Conservation (phyloP, 2,329 filamentous ascomycete species). For the Penicillium capsulatum region DNA sequence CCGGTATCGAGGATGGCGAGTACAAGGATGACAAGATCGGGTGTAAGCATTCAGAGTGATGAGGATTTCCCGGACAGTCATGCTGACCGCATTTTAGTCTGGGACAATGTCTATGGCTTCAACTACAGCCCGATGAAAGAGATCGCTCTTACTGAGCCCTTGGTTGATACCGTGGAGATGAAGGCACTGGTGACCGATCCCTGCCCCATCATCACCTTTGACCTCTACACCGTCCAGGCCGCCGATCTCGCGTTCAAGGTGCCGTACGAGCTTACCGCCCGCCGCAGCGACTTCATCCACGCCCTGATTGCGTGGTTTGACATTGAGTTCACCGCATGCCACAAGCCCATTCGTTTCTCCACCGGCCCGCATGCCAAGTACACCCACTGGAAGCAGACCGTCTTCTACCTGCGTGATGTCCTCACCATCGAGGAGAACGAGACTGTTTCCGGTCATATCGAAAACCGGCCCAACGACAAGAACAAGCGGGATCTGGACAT, state of each 20-base stretch:
- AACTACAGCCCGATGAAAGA: slow-evolving; percentile 91
- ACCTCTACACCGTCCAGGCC: slow-evolving; percentile 84
- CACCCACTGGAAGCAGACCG: slow-evolving; percentile 99
- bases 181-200: slow-evolving; percentile 97
- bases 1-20: slow-evolving; percentile 95
- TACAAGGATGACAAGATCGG: slow-evolving; percentile 99
- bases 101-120: slow-evolving; percentile 99
- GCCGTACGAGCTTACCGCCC: slow-evolving; percentile 69
- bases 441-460: slow-evolving; percentile 66
- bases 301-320: slow-evolving; percentile 98
- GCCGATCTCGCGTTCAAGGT: slow-evolving; percentile 79
- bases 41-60: slow-evolving; percentile 60
- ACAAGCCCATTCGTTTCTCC: slow-evolving; percentile 95
- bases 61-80: slow-evolving; percentile 13
- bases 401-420: slow-evolving; percentile 94
- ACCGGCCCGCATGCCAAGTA: slow-evolving; percentile 98
- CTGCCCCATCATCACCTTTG: slow-evolving; percentile 75
- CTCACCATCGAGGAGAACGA: slow-evolving; percentile 88
- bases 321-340: slow-evolving; percentile 96
- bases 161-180: slow-evolving; percentile 96
- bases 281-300: slow-evolving; percentile 91
- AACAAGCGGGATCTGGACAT: slow-evolving; percentile 96
- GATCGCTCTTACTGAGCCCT: slow-evolving; percentile 87
- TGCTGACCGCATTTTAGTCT: slow-evolving; percentile 58
- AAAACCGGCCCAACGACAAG: slow-evolving; percentile 85